Percentiles rank a stretch among this genome's conserved stretches.
These are phyloP conservation scores for Uronychia setigera DNA, from an alignment of 73 alveolate species.

Conservation along the genomic window DNA sequence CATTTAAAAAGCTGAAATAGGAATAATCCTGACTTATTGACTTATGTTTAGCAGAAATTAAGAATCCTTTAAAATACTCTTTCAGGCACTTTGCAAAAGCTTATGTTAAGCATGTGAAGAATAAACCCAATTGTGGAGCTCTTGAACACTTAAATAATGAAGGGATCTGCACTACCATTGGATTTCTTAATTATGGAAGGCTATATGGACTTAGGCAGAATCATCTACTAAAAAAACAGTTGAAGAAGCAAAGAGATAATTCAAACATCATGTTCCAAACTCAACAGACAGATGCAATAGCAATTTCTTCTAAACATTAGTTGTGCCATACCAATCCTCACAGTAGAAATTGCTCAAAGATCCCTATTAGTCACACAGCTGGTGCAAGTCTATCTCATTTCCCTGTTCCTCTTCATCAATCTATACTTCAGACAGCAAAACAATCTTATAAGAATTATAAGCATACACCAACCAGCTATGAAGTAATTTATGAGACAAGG, in stretches of 20 bases:
- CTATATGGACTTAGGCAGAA: neutral
- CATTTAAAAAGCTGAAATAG: constrained; percentile 33
- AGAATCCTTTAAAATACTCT: neutral
- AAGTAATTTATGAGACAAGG: too few species aligned
- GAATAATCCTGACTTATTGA: neutral
- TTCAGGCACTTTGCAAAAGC: neutral
- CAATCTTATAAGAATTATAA: neutral
- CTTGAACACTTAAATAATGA: too few species aligned
- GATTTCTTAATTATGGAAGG: too few species aligned
- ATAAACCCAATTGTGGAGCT: too few species aligned
- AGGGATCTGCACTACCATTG: too few species aligned
- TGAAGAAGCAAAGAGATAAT: neutral
- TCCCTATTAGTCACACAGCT: neutral
- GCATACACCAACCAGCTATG: too few species aligned
- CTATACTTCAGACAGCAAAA: neutral
- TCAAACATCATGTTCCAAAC: neutral
- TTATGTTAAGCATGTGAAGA: neutral
- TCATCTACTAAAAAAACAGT: neutral
- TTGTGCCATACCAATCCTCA: neutral
- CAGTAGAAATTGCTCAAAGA: neutral
- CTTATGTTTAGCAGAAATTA: neutral
- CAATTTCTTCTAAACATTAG: too few species aligned
- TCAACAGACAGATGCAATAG: neutral
- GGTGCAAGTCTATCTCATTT: neutral
- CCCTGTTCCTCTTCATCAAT: neutral